Evolutionary conservation across 169 alveolate species (phyloP).

Genomic region (Plasmodium inui): DNA sequence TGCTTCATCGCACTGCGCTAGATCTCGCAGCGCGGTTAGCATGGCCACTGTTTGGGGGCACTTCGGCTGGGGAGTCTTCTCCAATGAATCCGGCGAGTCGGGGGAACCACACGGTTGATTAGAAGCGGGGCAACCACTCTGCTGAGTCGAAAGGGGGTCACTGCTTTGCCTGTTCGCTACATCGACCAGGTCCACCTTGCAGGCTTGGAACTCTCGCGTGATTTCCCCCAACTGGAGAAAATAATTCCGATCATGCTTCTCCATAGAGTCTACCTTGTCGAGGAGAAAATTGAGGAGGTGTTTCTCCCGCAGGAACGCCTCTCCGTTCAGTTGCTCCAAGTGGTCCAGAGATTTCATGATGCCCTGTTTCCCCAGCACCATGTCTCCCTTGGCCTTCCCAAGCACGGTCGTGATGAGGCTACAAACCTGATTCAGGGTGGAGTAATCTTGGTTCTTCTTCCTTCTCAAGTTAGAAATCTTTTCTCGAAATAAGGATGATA

Average conservation of each 20-base stretch:
- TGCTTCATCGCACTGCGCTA: not conserved
- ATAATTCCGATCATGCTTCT: constrained; percentile 8
- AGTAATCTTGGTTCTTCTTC: not conserved
- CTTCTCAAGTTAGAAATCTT: not conserved
- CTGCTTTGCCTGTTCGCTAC: not conserved
- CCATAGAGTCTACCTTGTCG: constrained; percentile 6
- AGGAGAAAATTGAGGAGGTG: constrained; percentile 26
- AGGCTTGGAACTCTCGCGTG: constrained; percentile 5
- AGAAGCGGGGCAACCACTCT: too few species aligned
- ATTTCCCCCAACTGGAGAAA: not conserved
- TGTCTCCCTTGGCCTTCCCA: constrained; percentile 12
- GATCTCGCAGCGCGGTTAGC: not conserved
- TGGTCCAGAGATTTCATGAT: not conserved
- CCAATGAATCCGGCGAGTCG: not conserved
- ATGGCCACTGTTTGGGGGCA: not conserved
- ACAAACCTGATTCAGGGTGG: not conserved
- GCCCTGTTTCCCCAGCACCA: not conserved
- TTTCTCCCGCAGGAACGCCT: constrained; percentile 1
- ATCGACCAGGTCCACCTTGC: not conserved
- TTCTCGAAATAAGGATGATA: not conserved
- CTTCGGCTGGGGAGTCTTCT: not conserved
- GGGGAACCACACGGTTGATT: not conserved
- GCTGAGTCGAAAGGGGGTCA: not conserved
- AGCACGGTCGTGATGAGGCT: not conserved
- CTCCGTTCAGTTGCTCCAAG: not conserved